These are phyloP conservation scores for Rhynchosporium secalis DNA, from an alignment of 2,329 filamentous ascomycete genomes.

Conservation along the genomic window DNA sequence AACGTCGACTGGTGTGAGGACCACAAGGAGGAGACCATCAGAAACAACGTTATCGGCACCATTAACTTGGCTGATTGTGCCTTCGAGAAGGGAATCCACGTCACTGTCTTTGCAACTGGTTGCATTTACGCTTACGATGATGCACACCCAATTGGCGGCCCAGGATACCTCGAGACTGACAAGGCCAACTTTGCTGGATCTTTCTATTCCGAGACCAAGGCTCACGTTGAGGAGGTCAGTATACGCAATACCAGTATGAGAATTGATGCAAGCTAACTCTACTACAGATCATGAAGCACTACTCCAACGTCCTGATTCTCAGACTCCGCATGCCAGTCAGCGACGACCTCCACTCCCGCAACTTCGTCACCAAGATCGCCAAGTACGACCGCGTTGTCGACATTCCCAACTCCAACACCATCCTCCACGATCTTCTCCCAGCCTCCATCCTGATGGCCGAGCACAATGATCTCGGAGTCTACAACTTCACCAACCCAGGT, in stretches of 20 bases:
- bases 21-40: conserved; percentile 65
- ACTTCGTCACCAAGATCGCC: conserved; percentile 69
- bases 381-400: conserved; percentile 66
- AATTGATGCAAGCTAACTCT: conserved; percentile 11
- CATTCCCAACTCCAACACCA: conserved; percentile 68
- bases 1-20: conserved; percentile 74
- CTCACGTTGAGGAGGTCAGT: conserved; percentile 61
- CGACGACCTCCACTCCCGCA: conserved; percentile 65
- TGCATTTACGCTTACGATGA: conserved; percentile 68
- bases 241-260: background rate
- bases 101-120: conserved; percentile 66
- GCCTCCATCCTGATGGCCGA: conserved; percentile 60
- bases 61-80: conserved; percentile 64
- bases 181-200: conserved; percentile 64
- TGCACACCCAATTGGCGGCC: conserved; percentile 58
- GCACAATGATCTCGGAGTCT: conserved; percentile 61
- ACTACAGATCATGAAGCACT: conserved; percentile 60
- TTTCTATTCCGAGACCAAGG: conserved; percentile 69
- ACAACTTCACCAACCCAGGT: conserved; percentile 71
- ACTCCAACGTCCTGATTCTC: conserved; percentile 62
- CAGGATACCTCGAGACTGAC: conserved; percentile 62
- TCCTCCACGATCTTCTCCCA: conserved; percentile 64
- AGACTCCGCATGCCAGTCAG: conserved; percentile 69
- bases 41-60: conserved; percentile 66
- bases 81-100: conserved; percentile 58